Evolutionary conservation across 1,139 yeast genomes (phyloP).

Genomic region (Pichia sp.): DNA sequence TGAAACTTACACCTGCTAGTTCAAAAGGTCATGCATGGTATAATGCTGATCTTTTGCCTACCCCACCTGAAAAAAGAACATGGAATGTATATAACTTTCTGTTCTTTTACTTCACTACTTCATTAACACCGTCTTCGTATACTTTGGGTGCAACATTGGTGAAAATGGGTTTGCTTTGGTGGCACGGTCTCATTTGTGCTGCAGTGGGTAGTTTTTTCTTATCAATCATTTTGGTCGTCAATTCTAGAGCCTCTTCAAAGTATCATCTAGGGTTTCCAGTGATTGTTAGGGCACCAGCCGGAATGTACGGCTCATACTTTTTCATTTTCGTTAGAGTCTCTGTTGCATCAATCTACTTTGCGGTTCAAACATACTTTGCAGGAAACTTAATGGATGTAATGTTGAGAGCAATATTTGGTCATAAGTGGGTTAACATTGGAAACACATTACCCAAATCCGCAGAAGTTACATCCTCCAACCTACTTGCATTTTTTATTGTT

Average conservation of each 20-base stretch:
- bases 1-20: background rate
- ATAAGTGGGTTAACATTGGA: constrained; percentile 45
- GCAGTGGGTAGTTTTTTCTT: constrained; percentile 53
- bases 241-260: constrained; percentile 61
- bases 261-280: constrained; percentile 75
- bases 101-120: constrained; percentile 76
- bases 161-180: constrained; percentile 67
- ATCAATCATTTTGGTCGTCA: constrained; percentile 39
- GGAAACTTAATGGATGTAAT: constrained; percentile 69
- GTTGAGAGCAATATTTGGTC: constrained; percentile 61
- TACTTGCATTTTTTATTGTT: constrained; percentile 67
- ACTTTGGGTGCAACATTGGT: constrained; percentile 81
- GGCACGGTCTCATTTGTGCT: constrained; percentile 80
- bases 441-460: constrained; percentile 22
- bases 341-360: constrained; percentile 76
- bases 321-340: constrained; percentile 70
- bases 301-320: constrained; percentile 70
- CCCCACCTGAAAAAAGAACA: constrained; percentile 56
- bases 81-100: constrained; percentile 77
- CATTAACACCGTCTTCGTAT: constrained; percentile 81
- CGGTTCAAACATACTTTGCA: constrained; percentile 74
- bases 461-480: constrained; percentile 45
- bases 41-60: constrained; percentile 70
- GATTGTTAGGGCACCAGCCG: constrained; percentile 62
- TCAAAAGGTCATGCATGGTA: constrained; percentile 27